Evolutionary conservation across 495 filamentous ascomycete species (phyloP).

Genomic region (Aspergillus incahuasiensis): DNA sequence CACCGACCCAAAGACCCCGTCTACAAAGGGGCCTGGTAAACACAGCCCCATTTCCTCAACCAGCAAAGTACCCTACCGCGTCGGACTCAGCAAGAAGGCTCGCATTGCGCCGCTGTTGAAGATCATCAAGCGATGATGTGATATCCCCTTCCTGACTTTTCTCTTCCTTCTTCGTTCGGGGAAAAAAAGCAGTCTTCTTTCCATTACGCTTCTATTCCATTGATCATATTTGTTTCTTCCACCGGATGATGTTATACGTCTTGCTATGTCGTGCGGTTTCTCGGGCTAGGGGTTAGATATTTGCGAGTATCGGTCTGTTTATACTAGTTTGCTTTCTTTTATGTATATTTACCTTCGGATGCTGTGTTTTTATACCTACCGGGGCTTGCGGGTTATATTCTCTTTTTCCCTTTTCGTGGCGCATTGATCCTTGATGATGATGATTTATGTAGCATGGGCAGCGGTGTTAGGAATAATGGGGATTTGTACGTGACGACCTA

Average conservation of each 20-base stretch:
- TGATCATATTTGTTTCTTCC: background rate
- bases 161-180: background rate
- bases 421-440: background rate
- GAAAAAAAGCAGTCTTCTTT: background rate
- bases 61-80: slow-evolving; percentile 55
- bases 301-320: background rate
- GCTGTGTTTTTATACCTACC: background rate
- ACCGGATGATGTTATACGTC: background rate
- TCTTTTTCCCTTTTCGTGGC: background rate
- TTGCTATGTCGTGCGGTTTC: background rate
- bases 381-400: background rate
- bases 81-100: slow-evolving; percentile 62
- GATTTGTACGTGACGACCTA: background rate
- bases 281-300: background rate
- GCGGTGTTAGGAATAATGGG: background rate
- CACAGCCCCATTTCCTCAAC: slow-evolving; percentile 50
- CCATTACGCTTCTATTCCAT: background rate
- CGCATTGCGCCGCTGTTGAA: slow-evolving; percentile 64
- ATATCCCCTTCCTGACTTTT: background rate
- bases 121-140: slow-evolving; percentile 53
- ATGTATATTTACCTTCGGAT: background rate
- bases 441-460: background rate
- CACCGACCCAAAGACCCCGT: slow-evolving; percentile 7
- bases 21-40: slow-evolving; percentile 28
- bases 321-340: background rate